Evolutionary conservation across 1,139 yeast genomes (phyloP).

Genomic region (Sugiyamaella novakii): DNA sequence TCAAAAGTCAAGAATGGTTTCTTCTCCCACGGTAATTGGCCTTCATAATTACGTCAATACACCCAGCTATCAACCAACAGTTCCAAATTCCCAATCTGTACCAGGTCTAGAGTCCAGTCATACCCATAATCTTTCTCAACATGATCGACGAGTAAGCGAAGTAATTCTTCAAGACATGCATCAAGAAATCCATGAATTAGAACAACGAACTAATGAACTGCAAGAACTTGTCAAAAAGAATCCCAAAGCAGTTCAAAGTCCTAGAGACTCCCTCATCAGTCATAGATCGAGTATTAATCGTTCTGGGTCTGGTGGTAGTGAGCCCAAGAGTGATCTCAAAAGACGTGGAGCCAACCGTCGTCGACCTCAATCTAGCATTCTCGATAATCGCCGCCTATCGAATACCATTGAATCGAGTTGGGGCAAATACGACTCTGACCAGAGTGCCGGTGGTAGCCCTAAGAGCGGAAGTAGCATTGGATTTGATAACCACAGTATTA

Average conservation of each 20-base stretch:
- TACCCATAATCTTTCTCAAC: too few species aligned
- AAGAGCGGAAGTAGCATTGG: constrained; percentile 8
- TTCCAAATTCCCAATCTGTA: neutral
- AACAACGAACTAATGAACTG: constrained; percentile 33
- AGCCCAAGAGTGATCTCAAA: constrained; percentile 15
- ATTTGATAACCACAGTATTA: constrained; percentile 6
- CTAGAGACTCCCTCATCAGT: too few species aligned
- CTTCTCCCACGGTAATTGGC: constrained; percentile 19
- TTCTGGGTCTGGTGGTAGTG: constrained; percentile 7
- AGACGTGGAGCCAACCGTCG: constrained; percentile 29
- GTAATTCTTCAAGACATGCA: constrained; percentile 36
- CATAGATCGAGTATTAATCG: too few species aligned
- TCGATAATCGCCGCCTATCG: constrained; percentile 20
- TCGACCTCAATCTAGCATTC: constrained; percentile 23
- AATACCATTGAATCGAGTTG: constrained; percentile 21
- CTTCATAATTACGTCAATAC: neutral
- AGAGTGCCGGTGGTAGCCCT: constrained; percentile 12
- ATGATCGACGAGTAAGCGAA: constrained; percentile 24
- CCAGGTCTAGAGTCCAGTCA: neutral
- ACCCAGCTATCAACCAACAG: too few species aligned
- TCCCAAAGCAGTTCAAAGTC: too few species aligned
- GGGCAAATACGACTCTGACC: constrained; percentile 16
- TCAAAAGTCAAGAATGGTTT: constrained; percentile 16
- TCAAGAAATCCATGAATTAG: constrained; percentile 36
- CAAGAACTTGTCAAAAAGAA: constrained; percentile 27